Evolutionary conservation across 1,139 yeast species (phyloP).

Genomic region (Lizanozyma gosingica): DNA sequence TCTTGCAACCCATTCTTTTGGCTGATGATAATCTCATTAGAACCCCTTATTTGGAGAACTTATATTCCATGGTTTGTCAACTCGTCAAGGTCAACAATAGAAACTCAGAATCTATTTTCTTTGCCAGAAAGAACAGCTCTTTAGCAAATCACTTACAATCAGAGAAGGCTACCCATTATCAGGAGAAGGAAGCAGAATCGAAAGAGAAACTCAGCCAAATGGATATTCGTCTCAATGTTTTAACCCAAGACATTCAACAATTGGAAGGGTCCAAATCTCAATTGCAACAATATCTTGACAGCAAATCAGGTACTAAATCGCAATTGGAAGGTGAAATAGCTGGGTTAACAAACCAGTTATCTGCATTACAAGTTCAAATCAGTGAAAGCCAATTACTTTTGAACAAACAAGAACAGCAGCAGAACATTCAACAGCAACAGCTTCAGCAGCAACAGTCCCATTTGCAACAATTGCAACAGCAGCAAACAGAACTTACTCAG

Average conservation of each 20-base stretch:
- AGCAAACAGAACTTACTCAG: constrained; percentile 1
- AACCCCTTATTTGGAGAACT: constrained; percentile 83
- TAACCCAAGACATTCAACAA: not conserved
- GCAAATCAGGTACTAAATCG: not conserved
- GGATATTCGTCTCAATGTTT: constrained; percentile 2
- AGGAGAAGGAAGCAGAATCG: not conserved
- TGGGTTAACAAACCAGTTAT: constrained; percentile 1
- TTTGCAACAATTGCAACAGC: constrained; percentile 3
- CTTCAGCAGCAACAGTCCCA: constrained; percentile 5
- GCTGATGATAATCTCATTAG: constrained; percentile 81
- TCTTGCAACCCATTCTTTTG: constrained; percentile 75
- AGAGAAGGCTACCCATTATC: not conserved
- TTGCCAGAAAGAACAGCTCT: constrained; percentile 15
- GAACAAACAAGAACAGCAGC: constrained; percentile 7
- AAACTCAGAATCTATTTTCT: constrained; percentile 21
- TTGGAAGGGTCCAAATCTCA: not conserved
- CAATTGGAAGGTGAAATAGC: constrained; percentile 1
- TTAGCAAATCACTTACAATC: not conserved
- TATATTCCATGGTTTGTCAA: constrained; percentile 75
- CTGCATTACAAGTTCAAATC: constrained; percentile 1
- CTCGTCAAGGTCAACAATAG: constrained; percentile 40
- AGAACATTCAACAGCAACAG: constrained; percentile 6
- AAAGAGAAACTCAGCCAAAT: constrained; percentile 3
- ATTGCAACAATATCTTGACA: not conserved
- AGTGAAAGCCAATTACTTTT: constrained; percentile 4